These are phyloP conservation scores for Cicer pinnatifidum DNA, from an alignment of 306 rosid species.

Conservation along the genomic window DNA sequence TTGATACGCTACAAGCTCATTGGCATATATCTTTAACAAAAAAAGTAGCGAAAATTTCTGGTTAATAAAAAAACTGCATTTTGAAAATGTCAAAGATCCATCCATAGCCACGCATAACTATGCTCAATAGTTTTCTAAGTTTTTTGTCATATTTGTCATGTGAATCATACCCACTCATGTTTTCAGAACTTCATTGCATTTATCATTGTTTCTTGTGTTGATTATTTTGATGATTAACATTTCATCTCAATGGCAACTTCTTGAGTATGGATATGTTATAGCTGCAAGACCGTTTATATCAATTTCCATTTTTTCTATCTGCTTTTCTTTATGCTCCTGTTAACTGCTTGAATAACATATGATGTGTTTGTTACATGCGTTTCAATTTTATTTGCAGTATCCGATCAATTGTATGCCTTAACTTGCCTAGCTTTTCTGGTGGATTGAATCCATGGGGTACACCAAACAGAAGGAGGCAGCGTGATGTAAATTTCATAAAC, in stretches of 20 bases:
- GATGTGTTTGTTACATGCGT: conserved; percentile 34
- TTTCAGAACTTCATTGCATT: conserved; percentile 16
- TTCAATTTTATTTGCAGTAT: conserved; percentile 61
- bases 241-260: conserved; percentile 24
- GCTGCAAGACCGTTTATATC: conserved; percentile 14
- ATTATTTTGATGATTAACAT: conserved; percentile 13
- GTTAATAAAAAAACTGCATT: conserved; percentile 11
- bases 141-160: conserved; percentile 13
- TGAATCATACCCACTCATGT: conserved; percentile 8
- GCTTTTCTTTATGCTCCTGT: conserved; percentile 17
- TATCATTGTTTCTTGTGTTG: conserved; percentile 29
- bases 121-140: conserved; percentile 14
- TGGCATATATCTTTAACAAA: conserved; percentile 27
- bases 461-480: conserved; percentile 54
- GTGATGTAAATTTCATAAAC: conserved; percentile 55
- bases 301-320: conserved; percentile 9
- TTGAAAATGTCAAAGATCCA: conserved; percentile 7
- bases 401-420: conserved; percentile 88
- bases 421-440: conserved; percentile 98
- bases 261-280: conserved; percentile 21
- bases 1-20: not conserved
- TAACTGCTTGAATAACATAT: conserved; percentile 30
- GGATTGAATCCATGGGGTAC: conserved; percentile 98
- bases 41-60: conserved; percentile 6
- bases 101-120: conserved; percentile 14